Conservation (phyloP, 768 basidiomycete genomes). For the Termitomyces bulborhizus region DNA sequence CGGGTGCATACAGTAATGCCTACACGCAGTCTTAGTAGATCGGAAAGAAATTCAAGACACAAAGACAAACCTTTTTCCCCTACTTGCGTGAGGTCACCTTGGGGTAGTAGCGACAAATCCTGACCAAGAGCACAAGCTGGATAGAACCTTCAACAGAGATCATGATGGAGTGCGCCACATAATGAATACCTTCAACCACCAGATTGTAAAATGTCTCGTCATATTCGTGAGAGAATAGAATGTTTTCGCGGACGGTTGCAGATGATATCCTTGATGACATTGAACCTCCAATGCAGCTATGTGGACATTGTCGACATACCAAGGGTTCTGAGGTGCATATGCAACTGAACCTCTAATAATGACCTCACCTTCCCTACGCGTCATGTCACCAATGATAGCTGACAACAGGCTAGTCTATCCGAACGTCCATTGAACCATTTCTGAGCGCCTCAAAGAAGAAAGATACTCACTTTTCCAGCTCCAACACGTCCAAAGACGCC, state of each 20-base stretch:
- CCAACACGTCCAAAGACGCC: slow-evolving; percentile 88
- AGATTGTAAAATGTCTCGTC: slow-evolving; percentile 80
- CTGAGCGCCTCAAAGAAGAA: neutral
- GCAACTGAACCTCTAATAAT: slow-evolving; percentile 64
- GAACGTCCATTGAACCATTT: neutral
- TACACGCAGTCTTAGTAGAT: slow-evolving; percentile 10
- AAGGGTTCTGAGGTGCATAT: slow-evolving; percentile 85
- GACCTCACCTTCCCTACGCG: slow-evolving; percentile 65
- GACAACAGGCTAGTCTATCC: slow-evolving; percentile 64
- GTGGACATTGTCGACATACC: slow-evolving; percentile 38
- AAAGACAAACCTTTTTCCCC: slow-evolving; percentile 66
- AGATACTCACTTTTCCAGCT: slow-evolving; percentile 64
- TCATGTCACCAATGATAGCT: slow-evolving; percentile 87
- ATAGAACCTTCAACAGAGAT: neutral
- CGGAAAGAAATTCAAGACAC: neutral
- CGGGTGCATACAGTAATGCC: slow-evolving; percentile 48
- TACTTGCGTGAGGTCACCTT: slow-evolving; percentile 83
- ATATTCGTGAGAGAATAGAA: slow-evolving; percentile 85
- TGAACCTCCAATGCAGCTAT: neutral
- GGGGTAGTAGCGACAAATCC: slow-evolving; percentile 71
- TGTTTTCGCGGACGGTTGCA: slow-evolving; percentile 83
- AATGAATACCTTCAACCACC: slow-evolving; percentile 62
- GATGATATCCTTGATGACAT: slow-evolving; percentile 63
- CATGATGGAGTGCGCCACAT: neutral
- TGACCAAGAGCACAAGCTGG: slow-evolving; percentile 79